Evolutionary conservation across 2,329 filamentous ascomycete species (phyloP).

Genomic region (Daldinia sp.): DNA sequence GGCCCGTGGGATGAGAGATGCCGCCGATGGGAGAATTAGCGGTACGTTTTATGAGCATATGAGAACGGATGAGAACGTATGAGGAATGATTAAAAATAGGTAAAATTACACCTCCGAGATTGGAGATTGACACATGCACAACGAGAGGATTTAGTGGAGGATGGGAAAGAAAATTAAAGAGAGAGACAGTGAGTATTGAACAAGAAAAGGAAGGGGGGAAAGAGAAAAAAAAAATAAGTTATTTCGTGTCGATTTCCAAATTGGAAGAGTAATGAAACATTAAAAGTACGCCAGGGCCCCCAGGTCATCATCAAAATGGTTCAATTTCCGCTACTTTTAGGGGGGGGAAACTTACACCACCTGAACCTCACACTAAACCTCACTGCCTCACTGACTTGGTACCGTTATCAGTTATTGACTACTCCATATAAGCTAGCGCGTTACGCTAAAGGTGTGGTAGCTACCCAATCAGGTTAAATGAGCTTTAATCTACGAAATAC

Average conservation of each 20-base stretch:
- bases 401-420: conserved; percentile 8
- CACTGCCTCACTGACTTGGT: conserved; percentile 2
- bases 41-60: too few relatives aligned
- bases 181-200: conserved; percentile 20
- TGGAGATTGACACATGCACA: conserved; percentile 35
- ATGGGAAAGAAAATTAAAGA: conserved; percentile 20
- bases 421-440: neutral
- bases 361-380: conserved; percentile 3
- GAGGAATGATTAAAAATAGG: conserved; percentile 19
- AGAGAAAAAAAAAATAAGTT: conserved; percentile 30
- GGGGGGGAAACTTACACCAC: conserved; percentile 9
- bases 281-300: conserved; percentile 29
- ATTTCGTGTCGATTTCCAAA: conserved; percentile 39
- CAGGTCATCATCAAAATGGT: conserved; percentile 30
- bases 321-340: conserved; percentile 35
- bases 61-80: neutral
- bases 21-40: neutral
- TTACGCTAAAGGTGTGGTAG: conserved; percentile 11
- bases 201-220: neutral
- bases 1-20: conserved; percentile 4
- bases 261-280: conserved; percentile 43
- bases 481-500: neutral
- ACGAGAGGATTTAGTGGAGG: conserved; percentile 4
- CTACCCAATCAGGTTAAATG: conserved; percentile 29
- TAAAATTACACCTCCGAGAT: conserved; percentile 37